These are phyloP conservation scores for Trypanosoma platydactyli DNA, from an alignment of 208 protist genomes.

Conservation along the genomic window DNA sequence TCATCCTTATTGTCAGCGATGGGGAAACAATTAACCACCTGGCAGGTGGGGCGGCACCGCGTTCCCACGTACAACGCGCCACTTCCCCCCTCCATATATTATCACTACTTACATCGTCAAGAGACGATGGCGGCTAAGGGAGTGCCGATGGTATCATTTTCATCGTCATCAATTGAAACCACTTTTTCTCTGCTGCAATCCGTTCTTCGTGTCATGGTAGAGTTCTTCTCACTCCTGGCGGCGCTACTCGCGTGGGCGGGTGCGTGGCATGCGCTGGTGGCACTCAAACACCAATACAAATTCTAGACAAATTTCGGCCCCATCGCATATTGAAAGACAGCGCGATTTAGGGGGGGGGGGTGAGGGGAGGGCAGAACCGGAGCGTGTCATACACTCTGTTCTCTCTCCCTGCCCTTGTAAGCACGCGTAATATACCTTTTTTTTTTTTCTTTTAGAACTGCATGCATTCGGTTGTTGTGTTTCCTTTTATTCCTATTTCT, in stretches of 20 bases:
- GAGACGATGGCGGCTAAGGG: not conserved
- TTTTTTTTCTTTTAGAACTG: too few species aligned
- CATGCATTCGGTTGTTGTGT: too few species aligned
- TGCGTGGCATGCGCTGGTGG: not conserved
- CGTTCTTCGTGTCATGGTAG: not conserved
- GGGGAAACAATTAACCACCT: not conserved
- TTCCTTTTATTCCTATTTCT: too few species aligned
- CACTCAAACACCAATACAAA: constrained; percentile 6
- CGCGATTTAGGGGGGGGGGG: too few species aligned
- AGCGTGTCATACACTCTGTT: too few species aligned
- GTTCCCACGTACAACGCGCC: constrained; percentile 1
- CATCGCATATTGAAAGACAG: too few species aligned
- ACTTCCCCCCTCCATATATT: constrained; percentile 11
- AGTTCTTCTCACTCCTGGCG: constrained; percentile 4
- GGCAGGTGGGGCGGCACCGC: constrained; percentile 5
- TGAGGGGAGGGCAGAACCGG: too few species aligned
- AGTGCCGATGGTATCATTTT: not conserved
- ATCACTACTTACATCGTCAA: not conserved
- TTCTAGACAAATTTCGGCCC: constrained; percentile 2
- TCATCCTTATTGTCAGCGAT: not conserved
- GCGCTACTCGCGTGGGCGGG: constrained; percentile 5
- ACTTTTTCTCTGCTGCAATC: not conserved
- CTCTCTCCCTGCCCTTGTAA: too few species aligned
- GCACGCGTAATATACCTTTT: too few species aligned
- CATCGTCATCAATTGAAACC: not conserved